A percentile compares a stretch with the other conserved stretches of the same genome.
phyloP scores from a whole-genome alignment of 495 filamentous ascomycete genomes.

The Achaetomiella virescens region DNA sequence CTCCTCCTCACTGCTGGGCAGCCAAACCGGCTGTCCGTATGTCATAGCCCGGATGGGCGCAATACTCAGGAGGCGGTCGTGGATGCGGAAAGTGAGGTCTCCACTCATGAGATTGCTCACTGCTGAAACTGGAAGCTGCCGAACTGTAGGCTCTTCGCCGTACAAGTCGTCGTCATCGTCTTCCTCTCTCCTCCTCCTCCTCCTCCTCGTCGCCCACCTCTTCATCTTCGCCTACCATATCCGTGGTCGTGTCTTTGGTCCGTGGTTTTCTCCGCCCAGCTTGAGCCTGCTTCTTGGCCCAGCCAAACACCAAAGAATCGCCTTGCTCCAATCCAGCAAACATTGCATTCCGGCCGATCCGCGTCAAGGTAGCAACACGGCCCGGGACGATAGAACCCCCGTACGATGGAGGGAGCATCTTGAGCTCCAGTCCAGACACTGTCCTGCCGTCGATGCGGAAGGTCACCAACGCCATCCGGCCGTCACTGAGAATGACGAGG shows the following conservation, averaged over 20 bases:
- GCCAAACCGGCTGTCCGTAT: conserved; percentile 47
- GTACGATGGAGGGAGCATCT: conserved; percentile 50
- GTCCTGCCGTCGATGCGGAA: conserved; percentile 91
- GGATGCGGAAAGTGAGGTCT: conserved; percentile 65
- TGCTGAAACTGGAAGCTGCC: conserved; percentile 23
- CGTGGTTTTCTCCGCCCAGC: conserved; percentile 46
- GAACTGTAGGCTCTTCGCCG: conserved; percentile 54
- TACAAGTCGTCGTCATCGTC: conserved; percentile 55
- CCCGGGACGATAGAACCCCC: conserved; percentile 57
- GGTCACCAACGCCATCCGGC: conserved; percentile 65
- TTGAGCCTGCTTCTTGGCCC: conserved; percentile 55
- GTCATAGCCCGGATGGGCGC: conserved; percentile 71
- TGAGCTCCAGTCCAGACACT: conserved; percentile 75
- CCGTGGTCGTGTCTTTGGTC: conserved; percentile 44
- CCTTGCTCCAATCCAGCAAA: conserved; percentile 81
- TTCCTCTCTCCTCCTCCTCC: conserved; percentile 43
- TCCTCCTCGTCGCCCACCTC: conserved; percentile 35
- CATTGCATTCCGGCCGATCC: conserved; percentile 60
- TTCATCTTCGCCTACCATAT: conserved; percentile 46
- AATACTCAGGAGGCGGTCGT: conserved; percentile 69
- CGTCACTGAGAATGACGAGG: conserved; percentile 73
- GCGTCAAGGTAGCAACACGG: conserved; percentile 60
- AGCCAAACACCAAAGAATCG: conserved; percentile 78
- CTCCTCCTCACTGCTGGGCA: conserved; percentile 40
- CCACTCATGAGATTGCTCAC: conserved; percentile 39